Evolutionary conservation across 2,329 filamentous ascomycete genomes (phyloP).

Genomic region (Sporothrix sp.): DNA sequence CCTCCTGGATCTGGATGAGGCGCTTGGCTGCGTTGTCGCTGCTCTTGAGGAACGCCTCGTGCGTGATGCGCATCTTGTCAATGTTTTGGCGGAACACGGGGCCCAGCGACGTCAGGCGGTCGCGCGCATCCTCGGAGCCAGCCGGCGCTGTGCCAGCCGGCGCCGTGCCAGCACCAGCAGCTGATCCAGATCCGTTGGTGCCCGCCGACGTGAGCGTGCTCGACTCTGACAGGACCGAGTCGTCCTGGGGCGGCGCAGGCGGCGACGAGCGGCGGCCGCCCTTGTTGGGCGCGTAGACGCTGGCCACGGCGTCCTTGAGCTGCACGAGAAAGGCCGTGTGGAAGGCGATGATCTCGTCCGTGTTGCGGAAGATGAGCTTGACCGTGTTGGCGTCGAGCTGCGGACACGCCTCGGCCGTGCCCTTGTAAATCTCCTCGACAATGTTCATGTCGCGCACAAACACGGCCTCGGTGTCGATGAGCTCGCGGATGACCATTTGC

Average conservation of each 20-base stretch:
- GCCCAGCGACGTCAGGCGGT: slow-evolving; percentile 43
- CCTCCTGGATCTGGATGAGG: slow-evolving; percentile 53
- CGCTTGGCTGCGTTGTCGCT: slow-evolving; percentile 53
- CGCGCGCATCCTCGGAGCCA: slow-evolving; percentile 41
- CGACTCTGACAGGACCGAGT: slow-evolving; percentile 23
- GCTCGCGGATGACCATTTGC: slow-evolving; percentile 76
- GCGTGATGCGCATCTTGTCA: slow-evolving; percentile 49
- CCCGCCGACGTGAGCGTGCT: slow-evolving; percentile 27
- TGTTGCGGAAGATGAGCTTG: slow-evolving; percentile 86
- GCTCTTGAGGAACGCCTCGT: slow-evolving; percentile 54
- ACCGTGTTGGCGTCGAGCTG: slow-evolving; percentile 75
- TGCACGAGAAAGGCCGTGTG: slow-evolving; percentile 70
- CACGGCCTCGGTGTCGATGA: slow-evolving; percentile 83
- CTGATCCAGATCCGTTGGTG: too few species aligned
- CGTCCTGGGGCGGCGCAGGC: slow-evolving; percentile 25
- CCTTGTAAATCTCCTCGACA: slow-evolving; percentile 94
- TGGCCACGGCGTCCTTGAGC: slow-evolving; percentile 69
- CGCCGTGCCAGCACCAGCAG: slow-evolving; percentile 27
- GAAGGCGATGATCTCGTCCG: slow-evolving; percentile 80
- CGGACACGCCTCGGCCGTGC: slow-evolving; percentile 73
- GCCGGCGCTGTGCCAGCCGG: slow-evolving; percentile 20
- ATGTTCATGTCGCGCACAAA: slow-evolving; percentile 96
- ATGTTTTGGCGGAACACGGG: slow-evolving; percentile 47
- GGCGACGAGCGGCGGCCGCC: slow-evolving; percentile 22
- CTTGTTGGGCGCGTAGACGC: slow-evolving; percentile 60